Percentiles rank a stretch among this genome's conserved stretches.
phyloP scores from a whole-genome alignment of 306 rosid genomes.

The Spatholobus suberectus region DNA sequence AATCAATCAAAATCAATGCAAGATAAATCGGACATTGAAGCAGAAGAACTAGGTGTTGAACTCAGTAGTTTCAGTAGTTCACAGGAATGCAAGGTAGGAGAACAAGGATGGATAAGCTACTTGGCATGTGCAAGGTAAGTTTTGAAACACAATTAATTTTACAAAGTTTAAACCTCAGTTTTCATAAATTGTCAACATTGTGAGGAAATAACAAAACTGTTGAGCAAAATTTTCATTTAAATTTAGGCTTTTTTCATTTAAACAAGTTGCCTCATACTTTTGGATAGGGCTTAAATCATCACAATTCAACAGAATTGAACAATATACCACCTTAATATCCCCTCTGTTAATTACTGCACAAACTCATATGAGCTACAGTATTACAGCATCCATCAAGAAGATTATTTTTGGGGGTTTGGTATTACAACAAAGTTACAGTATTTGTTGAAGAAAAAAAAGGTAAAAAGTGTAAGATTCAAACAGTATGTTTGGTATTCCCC shows the following conservation, averaged over 20 bases:
- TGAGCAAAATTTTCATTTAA: not conserved
- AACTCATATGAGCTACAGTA: not conserved
- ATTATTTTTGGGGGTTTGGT: not conserved
- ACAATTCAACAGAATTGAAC: not conserved
- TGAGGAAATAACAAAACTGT: not conserved
- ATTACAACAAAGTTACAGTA: not conserved
- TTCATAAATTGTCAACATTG: not conserved
- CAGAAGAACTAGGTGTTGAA: constrained; percentile 24
- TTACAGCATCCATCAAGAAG: not conserved
- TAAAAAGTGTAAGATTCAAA: not conserved
- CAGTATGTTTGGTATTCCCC: not conserved
- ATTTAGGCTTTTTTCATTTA: not conserved
- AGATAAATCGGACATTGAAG: constrained; percentile 3
- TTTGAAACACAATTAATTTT: not conserved
- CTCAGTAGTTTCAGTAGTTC: not conserved
- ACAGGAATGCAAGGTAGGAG: not conserved
- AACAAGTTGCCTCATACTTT: constrained; percentile 14
- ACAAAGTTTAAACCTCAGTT: not conserved
- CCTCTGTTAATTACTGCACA: not conserved
- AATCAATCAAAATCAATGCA: not conserved
- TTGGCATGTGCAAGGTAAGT: not conserved
- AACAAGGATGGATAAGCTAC: not conserved
- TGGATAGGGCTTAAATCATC: not conserved
- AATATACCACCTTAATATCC: not conserved
- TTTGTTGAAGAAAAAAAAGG: not conserved